Conservation (phyloP, 441 rosid species). For the Codiaeum variegatum region DNA sequence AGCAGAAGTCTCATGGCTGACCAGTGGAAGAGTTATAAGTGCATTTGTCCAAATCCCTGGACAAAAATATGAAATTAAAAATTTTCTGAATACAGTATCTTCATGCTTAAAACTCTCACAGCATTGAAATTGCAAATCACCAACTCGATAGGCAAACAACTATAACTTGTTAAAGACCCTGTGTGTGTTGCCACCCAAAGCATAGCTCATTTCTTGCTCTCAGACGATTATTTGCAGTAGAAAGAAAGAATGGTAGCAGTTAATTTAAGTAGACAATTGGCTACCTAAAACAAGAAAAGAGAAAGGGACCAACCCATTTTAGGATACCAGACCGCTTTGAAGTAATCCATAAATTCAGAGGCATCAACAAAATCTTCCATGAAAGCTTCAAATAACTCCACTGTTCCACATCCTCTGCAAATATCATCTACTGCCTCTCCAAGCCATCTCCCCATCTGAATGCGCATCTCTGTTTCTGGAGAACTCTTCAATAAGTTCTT, state of each 20-base stretch:
- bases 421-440: constrained; percentile 57
- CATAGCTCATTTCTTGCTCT: background rate
- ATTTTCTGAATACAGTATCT: background rate
- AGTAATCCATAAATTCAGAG: constrained; percentile 68
- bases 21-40: constrained; percentile 60
- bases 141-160: background rate
- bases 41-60: constrained; percentile 64
- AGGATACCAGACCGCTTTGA: constrained; percentile 80
- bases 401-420: constrained; percentile 52
- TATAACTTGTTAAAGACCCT: background rate
- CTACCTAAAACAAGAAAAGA: constrained; percentile 8
- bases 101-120: background rate
- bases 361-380: constrained; percentile 56
- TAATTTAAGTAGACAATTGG: constrained; percentile 2
- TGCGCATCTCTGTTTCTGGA: constrained; percentile 47
- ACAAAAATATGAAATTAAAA: constrained; percentile 15
- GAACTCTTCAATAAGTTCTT: constrained; percentile 82
- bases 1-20: constrained; percentile 83
- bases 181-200: background rate
- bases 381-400: constrained; percentile 44
- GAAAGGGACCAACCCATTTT: constrained; percentile 49
- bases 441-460: constrained; percentile 53
- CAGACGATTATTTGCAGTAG: background rate
- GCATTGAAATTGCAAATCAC: background rate
- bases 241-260: constrained; percentile 2